Evolutionary conservation across 192 early-diverging fungal species (phyloP).

Genomic region (Coemansia sp.): DNA sequence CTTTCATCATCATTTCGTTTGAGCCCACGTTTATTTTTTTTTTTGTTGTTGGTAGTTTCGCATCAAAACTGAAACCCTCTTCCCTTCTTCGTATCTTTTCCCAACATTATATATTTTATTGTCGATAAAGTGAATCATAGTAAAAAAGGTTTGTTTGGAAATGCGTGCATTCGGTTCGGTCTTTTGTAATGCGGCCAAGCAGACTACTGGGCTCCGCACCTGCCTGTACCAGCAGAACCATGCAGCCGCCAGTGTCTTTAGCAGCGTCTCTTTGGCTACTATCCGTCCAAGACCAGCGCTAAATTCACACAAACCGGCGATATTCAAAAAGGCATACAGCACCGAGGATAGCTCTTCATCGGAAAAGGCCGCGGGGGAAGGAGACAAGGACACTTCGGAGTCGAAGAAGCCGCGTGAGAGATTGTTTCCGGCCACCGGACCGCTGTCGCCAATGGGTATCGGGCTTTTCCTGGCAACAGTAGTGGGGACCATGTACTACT

Average conservation of each 20-base stretch:
- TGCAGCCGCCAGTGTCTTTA: not conserved
- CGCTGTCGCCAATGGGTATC: conserved; percentile 50
- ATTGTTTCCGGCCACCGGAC: conserved; percentile 34
- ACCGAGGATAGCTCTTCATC: conserved; percentile 16
- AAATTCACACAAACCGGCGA: not conserved
- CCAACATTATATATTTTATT: not conserved
- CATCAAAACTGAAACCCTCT: not conserved
- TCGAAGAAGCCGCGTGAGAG: conserved; percentile 3
- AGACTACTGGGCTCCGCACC: not conserved
- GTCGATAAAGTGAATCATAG: not conserved
- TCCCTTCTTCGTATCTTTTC: not conserved
- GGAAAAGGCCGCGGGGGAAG: not conserved
- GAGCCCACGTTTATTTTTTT: too few relatives aligned
- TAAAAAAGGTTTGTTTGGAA: not conserved
- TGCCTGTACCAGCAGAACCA: conserved; percentile 1
- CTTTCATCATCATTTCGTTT: too few relatives aligned
- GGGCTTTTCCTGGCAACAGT: conserved; percentile 60
- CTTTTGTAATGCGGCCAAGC: conserved; percentile 7
- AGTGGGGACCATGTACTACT: conserved; percentile 62
- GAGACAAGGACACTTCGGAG: not conserved
- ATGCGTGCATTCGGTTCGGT: conserved; percentile 26
- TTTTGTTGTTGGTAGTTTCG: too few relatives aligned
- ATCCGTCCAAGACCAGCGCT: not conserved
- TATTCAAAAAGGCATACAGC: conserved; percentile 26
- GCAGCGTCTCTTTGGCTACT: not conserved